phyloP scores from a whole-genome alignment of 352 stramenopile genomes.

The Pilasporangium apinafurcum region DNA sequence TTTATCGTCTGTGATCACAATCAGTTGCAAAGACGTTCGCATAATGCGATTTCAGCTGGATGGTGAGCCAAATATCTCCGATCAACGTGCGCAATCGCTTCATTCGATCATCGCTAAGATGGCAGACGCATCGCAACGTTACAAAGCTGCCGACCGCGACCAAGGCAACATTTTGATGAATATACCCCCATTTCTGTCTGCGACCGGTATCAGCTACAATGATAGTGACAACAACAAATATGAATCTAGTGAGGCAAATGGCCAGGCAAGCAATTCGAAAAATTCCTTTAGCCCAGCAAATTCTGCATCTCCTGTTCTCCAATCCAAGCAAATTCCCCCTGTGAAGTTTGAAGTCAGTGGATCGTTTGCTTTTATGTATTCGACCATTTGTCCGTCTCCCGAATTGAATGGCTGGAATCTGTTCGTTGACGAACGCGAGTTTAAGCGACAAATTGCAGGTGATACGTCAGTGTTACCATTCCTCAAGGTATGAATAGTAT shows the following conservation, averaged over 20 bases:
- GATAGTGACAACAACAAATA: background rate
- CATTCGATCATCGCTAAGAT: conserved; percentile 43
- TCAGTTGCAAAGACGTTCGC: conserved; percentile 79
- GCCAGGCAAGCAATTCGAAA: background rate
- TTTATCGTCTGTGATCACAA: conserved; percentile 42
- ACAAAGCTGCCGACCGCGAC: conserved; percentile 17
- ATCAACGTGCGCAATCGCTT: conserved; percentile 45
- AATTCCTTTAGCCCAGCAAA: conserved; percentile 13
- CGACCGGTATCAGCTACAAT: background rate
- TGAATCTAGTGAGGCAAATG: background rate
- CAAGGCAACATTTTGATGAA: background rate
- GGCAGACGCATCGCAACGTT: conserved; percentile 52
- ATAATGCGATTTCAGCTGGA: conserved; percentile 66
- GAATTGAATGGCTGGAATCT: conserved; percentile 74
- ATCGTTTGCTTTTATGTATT: conserved; percentile 68
- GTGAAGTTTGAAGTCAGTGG: conserved; percentile 45
- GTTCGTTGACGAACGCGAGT: conserved; percentile 68
- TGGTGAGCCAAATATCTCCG: conserved; percentile 29
- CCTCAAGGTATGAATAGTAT: conserved; percentile 37
- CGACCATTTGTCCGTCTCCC: conserved; percentile 19
- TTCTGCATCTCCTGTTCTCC: conserved; percentile 33
- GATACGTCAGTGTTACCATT: conserved; percentile 57
- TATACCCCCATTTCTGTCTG: conserved; percentile 3
- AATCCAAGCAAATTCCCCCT: conserved; percentile 24
- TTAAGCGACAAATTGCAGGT: conserved; percentile 68